Evolutionary conservation across 2,329 filamentous ascomycete genomes (phyloP).

Genomic region (Aschersonia sp.): DNA sequence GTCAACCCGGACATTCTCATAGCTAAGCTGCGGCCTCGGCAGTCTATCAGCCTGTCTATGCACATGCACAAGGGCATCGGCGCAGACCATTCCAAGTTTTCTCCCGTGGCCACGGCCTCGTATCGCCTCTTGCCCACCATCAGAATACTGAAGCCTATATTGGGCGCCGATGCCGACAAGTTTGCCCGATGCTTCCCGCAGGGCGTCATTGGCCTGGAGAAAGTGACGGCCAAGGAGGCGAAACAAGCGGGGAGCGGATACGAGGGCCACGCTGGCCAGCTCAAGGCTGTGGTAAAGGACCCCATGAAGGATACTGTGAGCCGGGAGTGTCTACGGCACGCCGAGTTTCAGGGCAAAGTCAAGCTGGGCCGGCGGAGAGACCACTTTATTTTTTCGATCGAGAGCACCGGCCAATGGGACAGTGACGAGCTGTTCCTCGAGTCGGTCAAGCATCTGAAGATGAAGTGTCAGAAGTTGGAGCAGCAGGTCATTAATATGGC

Average conservation of each 20-base stretch:
- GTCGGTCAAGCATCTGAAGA: slow-evolving; percentile 69
- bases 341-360: slow-evolving; percentile 91
- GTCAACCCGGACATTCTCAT: slow-evolving; percentile 88
- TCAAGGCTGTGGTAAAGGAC: slow-evolving; percentile 76
- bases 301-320: slow-evolving; percentile 92
- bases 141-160: slow-evolving; percentile 66
- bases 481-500: slow-evolving; percentile 54
- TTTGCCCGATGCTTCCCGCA: slow-evolving; percentile 80
- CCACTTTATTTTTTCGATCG: slow-evolving; percentile 94
- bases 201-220: slow-evolving; percentile 73
- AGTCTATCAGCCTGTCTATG: slow-evolving; percentile 73
- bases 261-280: slow-evolving; percentile 61
- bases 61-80: slow-evolving; percentile 94
- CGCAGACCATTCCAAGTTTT: slow-evolving; percentile 92
- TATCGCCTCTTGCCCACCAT: slow-evolving; percentile 88
- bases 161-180: slow-evolving; percentile 76
- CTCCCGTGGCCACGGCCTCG: slow-evolving; percentile 83
- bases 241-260: slow-evolving; percentile 46
- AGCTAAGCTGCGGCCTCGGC: slow-evolving; percentile 83
- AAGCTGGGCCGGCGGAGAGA: slow-evolving; percentile 80
- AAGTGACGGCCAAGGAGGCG: slow-evolving; percentile 54
- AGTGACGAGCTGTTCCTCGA: slow-evolving; percentile 91
- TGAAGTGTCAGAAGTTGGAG: slow-evolving; percentile 65
- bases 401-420: slow-evolving; percentile 90
- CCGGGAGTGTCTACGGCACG: slow-evolving; percentile 79